Conservation (phyloP, 257 asterid genomes). For the Schizonepeta tenuifolia region DNA sequence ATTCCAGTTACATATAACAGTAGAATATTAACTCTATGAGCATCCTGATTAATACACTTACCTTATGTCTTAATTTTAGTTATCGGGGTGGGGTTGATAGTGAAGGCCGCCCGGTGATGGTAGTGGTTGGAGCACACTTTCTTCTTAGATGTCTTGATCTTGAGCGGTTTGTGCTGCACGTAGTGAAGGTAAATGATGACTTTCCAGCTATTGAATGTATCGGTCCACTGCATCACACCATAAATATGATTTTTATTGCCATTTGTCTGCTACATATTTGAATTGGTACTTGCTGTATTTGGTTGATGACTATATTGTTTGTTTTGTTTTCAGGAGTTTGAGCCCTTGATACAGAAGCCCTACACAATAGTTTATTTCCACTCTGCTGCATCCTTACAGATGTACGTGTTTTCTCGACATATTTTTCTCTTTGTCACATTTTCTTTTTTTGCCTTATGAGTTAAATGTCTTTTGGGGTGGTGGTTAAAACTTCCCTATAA, state of each 20-base stretch:
- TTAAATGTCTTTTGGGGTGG: constrained; percentile 3
- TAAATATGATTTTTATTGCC: constrained; percentile 6
- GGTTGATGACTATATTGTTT: constrained; percentile 11
- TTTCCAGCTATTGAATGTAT: constrained; percentile 12
- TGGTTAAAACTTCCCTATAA: not conserved
- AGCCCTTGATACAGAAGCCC: constrained; percentile 97
- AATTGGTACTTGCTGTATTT: constrained; percentile 1
- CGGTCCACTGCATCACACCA: not conserved
- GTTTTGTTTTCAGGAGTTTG: constrained; percentile 86
- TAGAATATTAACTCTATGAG: constrained; percentile 1
- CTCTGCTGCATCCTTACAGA: constrained; percentile 90
- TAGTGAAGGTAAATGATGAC: constrained; percentile 68
- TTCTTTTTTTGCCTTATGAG: constrained; percentile 3
- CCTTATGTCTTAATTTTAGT: constrained; percentile 47
- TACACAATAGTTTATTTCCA: constrained; percentile 88
- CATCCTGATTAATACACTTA: not conserved
- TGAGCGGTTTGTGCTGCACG: constrained; percentile 77
- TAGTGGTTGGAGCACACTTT: constrained; percentile 96
- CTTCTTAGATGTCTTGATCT: constrained; percentile 89
- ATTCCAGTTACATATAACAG: not conserved
- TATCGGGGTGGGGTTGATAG: constrained; percentile 95
- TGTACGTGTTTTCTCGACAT: constrained; percentile 50
- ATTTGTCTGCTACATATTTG: constrained; percentile 4
- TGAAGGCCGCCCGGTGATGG: constrained; percentile 94
- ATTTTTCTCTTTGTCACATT: not conserved